phyloP scores from a whole-genome alignment of 805 yeast genomes.

The Ogataea haglerorum region DNA sequence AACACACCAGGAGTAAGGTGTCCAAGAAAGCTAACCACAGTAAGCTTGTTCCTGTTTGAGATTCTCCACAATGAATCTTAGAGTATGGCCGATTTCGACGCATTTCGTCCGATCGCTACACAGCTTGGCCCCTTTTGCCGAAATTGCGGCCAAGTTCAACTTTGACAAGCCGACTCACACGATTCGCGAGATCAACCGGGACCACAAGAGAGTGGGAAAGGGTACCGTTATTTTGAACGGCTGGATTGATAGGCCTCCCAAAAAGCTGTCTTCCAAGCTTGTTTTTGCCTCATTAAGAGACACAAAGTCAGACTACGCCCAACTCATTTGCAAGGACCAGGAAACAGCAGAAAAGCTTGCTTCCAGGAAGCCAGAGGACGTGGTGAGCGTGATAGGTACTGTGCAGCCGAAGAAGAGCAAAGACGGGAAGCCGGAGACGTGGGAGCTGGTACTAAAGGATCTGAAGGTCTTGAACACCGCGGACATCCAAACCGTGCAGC shows the following conservation, averaged over 20 bases:
- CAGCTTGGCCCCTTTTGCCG: slow-evolving; percentile 18
- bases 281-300: slow-evolving; percentile 79
- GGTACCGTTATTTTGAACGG: slow-evolving; percentile 60
- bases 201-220: slow-evolving; percentile 8
- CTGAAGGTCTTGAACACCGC: slow-evolving; percentile 62
- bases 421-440: slow-evolving; percentile 27
- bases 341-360: slow-evolving; percentile 38
- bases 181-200: slow-evolving; percentile 17
- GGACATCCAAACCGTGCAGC: slow-evolving; percentile 57
- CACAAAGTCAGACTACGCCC: slow-evolving; percentile 60
- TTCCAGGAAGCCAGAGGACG: slow-evolving; percentile 65
- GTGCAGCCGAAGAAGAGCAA: slow-evolving; percentile 36
- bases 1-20: slow-evolving; percentile 9
- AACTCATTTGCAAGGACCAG: slow-evolving; percentile 45
- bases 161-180: slow-evolving; percentile 30
- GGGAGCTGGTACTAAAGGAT: slow-evolving; percentile 57
- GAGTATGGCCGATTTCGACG: slow-evolving; percentile 3
- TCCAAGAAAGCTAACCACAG: background rate
- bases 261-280: slow-evolving; percentile 58
- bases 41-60: background rate
- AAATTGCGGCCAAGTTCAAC: slow-evolving; percentile 26
- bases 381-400: slow-evolving; percentile 62
- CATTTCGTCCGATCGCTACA: slow-evolving; percentile 1
- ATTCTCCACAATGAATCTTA: slow-evolving; percentile 1
- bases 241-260: slow-evolving; percentile 77